Base-by-base conservation (phyloP, 208 protist species). In the Acanthamoeba quina region DNA sequence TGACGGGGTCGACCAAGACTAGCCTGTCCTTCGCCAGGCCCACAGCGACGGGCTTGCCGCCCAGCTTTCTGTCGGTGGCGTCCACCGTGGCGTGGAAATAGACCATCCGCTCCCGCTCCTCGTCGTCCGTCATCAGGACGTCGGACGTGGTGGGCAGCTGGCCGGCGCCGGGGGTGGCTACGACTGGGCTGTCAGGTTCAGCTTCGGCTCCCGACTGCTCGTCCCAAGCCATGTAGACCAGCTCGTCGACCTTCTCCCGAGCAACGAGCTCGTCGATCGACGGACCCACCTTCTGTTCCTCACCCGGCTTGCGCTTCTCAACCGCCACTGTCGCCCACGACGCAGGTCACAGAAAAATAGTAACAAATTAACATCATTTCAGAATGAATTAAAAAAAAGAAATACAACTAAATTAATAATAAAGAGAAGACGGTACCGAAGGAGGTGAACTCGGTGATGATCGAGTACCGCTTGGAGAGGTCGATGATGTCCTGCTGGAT, bases 401-500 rank as follows among this genome's bases (percentile, higher is more conserved):
- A 0, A 37, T 0, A 37, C 37, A 37, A 37, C 0, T 37, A 37
- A 37, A 37, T n/a, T n/a, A n/a, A n/a, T 9, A 2, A 34, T 1
- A 70, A 26, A 26, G 11, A 26, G 6, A 95, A 13, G 58, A 19
- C 24, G 0, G 95, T 92, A 3, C 95, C 95, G 88, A 97, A 97
- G 31, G 76, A 94, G 6, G 96, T 97, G 56, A 95, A 94, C 41
- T 93, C 58, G 13, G 96, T 96, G 17, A 97, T 91, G 41, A 97
- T 96, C 1, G 41, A 76, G 66, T 96, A 95, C 17, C 92, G 11
- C 17, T 94, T 94, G 24, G 80, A 94, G 0, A 97, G 49, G 15
- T 92, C 62, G 29, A 96, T 96, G 6, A 97, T 86, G 26, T 92
- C 80, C 26, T 58, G 13, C 47, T 95, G 96, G 24, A 85, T 95